A percentile compares a stretch with the other conserved stretches of the same genome.
These are phyloP conservation scores for Psilocybe azurescens DNA, from an alignment of 768 basidiomycete species.

Conservation along the genomic window DNA sequence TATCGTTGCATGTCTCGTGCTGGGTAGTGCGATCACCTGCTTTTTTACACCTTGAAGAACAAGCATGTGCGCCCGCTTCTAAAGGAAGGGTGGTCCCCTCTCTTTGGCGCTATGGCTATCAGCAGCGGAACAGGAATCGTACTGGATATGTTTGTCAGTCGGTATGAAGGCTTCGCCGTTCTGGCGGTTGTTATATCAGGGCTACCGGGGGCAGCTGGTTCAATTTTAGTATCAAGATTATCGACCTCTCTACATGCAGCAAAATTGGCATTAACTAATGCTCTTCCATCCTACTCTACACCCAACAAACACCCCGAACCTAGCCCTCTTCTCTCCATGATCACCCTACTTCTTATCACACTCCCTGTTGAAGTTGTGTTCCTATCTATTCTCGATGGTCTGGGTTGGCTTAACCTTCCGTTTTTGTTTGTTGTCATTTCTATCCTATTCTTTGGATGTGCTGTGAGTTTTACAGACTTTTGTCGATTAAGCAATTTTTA, in stretches of 20 bases:
- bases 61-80: slow-evolving; percentile 73
- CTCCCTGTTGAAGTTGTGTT: slow-evolving; percentile 84
- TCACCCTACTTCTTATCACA: slow-evolving; percentile 75
- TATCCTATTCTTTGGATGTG: slow-evolving; percentile 72
- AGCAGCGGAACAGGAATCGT: slow-evolving; percentile 90
- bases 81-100: slow-evolving; percentile 86
- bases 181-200: slow-evolving; percentile 86
- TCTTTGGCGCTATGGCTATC: slow-evolving; percentile 90
- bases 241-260: slow-evolving; percentile 87
- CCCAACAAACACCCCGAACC: slow-evolving; percentile 35
- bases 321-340: slow-evolving; percentile 59
- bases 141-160: slow-evolving; percentile 86
- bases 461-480: slow-evolving; percentile 53
- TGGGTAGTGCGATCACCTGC: slow-evolving; percentile 53
- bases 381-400: slow-evolving; percentile 60
- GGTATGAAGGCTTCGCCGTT: slow-evolving; percentile 87
- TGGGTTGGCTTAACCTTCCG: slow-evolving; percentile 83
- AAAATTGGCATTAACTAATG: slow-evolving; percentile 38
- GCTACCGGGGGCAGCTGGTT: slow-evolving; percentile 87
- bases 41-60: slow-evolving; percentile 68
- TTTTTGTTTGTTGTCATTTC: slow-evolving; percentile 72
- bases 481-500: slow-evolving; percentile 7
- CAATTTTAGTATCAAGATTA: slow-evolving; percentile 89
- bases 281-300: slow-evolving; percentile 23
- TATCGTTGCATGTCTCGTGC: slow-evolving; percentile 53